phyloP scores from a whole-genome alignment of 805 yeast species.

The Cyberlindnera bimundalis region DNA sequence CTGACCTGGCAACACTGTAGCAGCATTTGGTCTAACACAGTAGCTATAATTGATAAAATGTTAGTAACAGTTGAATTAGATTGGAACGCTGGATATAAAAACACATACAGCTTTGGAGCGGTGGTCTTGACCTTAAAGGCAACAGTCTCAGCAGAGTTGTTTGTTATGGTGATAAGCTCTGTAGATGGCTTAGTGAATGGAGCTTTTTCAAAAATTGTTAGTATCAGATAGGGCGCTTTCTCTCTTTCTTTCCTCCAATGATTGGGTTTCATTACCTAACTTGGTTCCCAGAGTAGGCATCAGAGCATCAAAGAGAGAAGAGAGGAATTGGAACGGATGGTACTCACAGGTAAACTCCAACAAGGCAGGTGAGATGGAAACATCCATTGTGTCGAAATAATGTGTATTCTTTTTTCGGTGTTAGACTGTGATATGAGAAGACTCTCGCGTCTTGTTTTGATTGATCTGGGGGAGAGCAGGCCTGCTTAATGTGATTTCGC shows the following conservation, averaged over 20 bases:
- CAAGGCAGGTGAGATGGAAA: conserved; percentile 70
- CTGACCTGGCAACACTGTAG: conserved; percentile 72
- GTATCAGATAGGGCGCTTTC: too few relatives aligned
- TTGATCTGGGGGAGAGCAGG: conserved; percentile 8
- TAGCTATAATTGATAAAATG: conserved; percentile 32
- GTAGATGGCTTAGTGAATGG: conserved; percentile 74
- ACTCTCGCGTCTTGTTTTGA: conserved; percentile 2
- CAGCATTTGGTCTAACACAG: conserved; percentile 95
- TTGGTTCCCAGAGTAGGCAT: too few relatives aligned
- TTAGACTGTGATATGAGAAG: neutral
- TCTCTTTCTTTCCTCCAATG: too few relatives aligned
- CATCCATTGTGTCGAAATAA: conserved; percentile 10
- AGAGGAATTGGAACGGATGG: too few relatives aligned
- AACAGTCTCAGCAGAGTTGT: conserved; percentile 55
- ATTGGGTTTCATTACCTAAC: too few relatives aligned
- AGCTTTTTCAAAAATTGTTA: too few relatives aligned
- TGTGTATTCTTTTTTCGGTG: neutral
- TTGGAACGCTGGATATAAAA: neutral
- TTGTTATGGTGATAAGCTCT: conserved; percentile 46
- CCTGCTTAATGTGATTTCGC: too few relatives aligned
- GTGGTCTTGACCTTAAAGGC: conserved; percentile 98
- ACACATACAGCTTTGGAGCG: conserved; percentile 76
- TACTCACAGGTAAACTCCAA: conserved; percentile 78
- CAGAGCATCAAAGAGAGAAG: neutral
- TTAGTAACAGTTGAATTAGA: conserved; percentile 4